A percentile compares a stretch with the other conserved stretches of the same genome.
phyloP scores from a whole-genome alignment of 768 basidiomycete genomes.

The Calvatia gigantea region DNA sequence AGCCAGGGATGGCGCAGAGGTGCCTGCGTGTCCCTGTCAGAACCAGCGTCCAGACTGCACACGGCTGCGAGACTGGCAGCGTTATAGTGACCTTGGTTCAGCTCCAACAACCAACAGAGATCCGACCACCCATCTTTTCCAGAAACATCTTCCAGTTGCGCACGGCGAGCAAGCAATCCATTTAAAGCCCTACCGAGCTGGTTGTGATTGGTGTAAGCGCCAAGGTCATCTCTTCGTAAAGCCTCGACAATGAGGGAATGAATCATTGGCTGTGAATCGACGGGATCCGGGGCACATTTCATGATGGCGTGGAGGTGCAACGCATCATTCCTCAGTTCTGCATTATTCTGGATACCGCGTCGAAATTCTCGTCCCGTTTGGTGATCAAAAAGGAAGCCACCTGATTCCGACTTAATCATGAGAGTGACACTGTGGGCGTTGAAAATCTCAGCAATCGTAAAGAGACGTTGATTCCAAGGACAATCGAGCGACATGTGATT shows the following conservation, averaged over 20 bases:
- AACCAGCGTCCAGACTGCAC: conserved; percentile 14
- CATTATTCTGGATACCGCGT: neutral
- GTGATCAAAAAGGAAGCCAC: neutral
- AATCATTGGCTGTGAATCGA: conserved; percentile 16
- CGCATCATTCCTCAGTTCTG: neutral
- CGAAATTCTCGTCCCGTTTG: conserved; percentile 5
- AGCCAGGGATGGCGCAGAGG: conserved; percentile 16
- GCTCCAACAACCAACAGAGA: conserved; percentile 20
- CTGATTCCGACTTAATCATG: conserved; percentile 9
- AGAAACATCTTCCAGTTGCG: conserved; percentile 14
- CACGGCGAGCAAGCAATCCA: conserved; percentile 20
- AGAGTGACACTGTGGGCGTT: conserved; percentile 14
- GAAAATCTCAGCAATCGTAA: conserved; percentile 20
- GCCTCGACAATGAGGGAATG: conserved; percentile 21
- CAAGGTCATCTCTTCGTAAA: conserved; percentile 18
- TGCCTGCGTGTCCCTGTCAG: neutral
- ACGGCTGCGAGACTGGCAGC: conserved; percentile 20
- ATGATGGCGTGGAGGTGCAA: conserved; percentile 19
- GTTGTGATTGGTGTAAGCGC: conserved; percentile 13
- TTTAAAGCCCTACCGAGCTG: conserved; percentile 20
- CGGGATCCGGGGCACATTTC: conserved; percentile 17
- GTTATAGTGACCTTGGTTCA: conserved; percentile 25
- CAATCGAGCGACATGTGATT: conserved; percentile 15
- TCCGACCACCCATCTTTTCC: conserved; percentile 21
- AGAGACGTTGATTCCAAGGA: conserved; percentile 18